Percentiles rank a stretch among this genome's conserved stretches.
Evolutionary conservation across 495 filamentous ascomycete genomes (phyloP).

Genomic region (Trichoderma virens): DNA sequence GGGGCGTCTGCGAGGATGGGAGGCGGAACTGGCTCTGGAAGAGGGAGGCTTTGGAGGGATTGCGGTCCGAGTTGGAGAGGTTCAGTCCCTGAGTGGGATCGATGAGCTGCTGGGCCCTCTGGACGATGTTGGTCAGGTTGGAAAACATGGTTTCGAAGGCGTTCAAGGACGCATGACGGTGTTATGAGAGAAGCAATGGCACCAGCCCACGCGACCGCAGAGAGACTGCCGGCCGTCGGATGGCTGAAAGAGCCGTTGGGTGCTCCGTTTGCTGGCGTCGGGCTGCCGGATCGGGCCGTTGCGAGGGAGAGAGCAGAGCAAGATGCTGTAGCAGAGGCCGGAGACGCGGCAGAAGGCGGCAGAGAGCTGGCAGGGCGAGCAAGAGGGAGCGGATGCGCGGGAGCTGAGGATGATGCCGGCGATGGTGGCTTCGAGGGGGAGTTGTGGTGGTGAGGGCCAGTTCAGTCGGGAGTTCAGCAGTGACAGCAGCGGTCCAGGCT

Average conservation of each 20-base stretch:
- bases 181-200: background rate
- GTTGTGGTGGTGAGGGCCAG: background rate
- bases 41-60: slow-evolving; percentile 82
- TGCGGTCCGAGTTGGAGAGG: slow-evolving; percentile 59
- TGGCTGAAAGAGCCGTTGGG: background rate
- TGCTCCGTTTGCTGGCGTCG: background rate
- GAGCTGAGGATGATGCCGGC: background rate
- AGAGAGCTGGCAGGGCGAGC: background rate
- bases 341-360: background rate
- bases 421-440: background rate
- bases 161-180: slow-evolving; percentile 20
- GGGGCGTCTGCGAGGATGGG: slow-evolving; percentile 79
- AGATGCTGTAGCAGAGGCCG: background rate
- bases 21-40: slow-evolving; percentile 97
- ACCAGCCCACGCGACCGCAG: background rate
- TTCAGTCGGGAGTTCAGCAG: background rate
- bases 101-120: slow-evolving; percentile 88
- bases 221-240: slow-evolving; percentile 1
- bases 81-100: slow-evolving; percentile 66
- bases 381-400: background rate
- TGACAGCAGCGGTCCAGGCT: background rate
- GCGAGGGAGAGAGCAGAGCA: background rate
- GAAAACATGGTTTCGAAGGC: slow-evolving; percentile 48
- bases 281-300: slow-evolving; percentile 7
- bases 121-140: slow-evolving; percentile 78